Percentiles rank a stretch among this genome's conserved stretches.
Conservation (phyloP, 176 grass and related monocot species). For the Hsuehochloa calcarea region DNA sequence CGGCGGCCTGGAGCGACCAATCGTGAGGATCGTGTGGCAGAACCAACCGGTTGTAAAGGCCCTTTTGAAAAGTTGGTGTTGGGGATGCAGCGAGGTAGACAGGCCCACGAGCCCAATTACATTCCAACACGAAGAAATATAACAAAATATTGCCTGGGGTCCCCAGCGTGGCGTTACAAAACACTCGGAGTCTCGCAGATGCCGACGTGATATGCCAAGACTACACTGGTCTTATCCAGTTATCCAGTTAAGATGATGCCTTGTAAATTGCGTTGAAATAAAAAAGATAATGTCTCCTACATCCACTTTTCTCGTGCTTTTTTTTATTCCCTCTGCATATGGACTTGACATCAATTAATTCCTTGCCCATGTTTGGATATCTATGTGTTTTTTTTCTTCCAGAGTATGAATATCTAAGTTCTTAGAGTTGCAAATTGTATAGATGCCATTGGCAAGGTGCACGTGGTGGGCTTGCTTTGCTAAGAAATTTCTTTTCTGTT, state of each 20-base stretch:
- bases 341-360: not conserved
- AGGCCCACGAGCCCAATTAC: no score
- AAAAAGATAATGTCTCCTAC: not conserved
- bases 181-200: slow-evolving; percentile 12
- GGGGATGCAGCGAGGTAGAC: no score
- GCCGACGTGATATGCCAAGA: slow-evolving; percentile 18
- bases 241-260: slow-evolving; percentile 15
- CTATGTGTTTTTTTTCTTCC: not conserved
- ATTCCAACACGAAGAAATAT: no score
- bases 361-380: not conserved
- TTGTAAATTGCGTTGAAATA: not conserved
- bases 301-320: no score
- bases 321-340: no score
- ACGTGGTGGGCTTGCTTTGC: slow-evolving; percentile 15
- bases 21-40: no score
- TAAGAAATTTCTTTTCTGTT: slow-evolving; percentile 11
- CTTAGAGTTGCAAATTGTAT: not conserved
- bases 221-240: slow-evolving; percentile 26
- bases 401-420: not conserved
- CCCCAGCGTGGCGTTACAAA: slow-evolving; percentile 42
- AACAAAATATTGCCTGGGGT: no score
- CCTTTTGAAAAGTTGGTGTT: no score
- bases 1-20: no score
- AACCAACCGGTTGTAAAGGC: no score
- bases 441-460: not conserved